Percentiles rank a stretch among this genome's conserved stretches.
Conservation (phyloP, 2,329 filamentous ascomycete genomes). For the Cladosporium phlei region DNA sequence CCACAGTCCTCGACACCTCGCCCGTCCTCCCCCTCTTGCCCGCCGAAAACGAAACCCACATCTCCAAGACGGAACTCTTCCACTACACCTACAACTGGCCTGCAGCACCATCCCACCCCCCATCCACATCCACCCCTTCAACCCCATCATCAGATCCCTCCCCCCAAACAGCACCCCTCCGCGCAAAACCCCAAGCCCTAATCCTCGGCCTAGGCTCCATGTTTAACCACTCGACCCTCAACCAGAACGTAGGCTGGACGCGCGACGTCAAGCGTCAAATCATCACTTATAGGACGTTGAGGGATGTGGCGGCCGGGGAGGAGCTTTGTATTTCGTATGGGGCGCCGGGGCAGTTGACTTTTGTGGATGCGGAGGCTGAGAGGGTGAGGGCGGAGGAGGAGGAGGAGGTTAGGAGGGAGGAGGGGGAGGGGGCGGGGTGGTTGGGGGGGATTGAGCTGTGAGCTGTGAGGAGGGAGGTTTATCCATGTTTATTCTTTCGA, state of each 20-base stretch:
- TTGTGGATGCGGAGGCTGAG: slow-evolving; percentile 39
- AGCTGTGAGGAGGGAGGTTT: too few species aligned
- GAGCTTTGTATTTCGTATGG: slow-evolving; percentile 53
- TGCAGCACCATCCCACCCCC: slow-evolving; percentile 15
- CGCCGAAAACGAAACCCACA: slow-evolving; percentile 45
- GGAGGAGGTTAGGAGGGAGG: slow-evolving; percentile 18
- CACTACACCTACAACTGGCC: slow-evolving; percentile 56
- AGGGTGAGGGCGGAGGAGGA: background rate
- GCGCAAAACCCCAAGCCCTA: slow-evolving; percentile 46
- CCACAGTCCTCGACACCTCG: slow-evolving; percentile 48
- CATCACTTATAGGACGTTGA: slow-evolving; percentile 47
- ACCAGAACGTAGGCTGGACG: slow-evolving; percentile 55
- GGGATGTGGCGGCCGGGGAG: slow-evolving; percentile 49
- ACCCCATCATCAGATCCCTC: background rate
- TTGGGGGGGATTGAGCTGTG: slow-evolving; percentile 38
- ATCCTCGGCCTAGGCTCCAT: slow-evolving; percentile 53
- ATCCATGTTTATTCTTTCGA: too few species aligned
- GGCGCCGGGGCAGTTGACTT: slow-evolving; percentile 37
- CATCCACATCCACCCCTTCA: background rate
- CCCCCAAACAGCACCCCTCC: slow-evolving; percentile 20
- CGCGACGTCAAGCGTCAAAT: slow-evolving; percentile 43
- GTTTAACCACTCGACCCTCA: slow-evolving; percentile 52
- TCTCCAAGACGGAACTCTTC: slow-evolving; percentile 48
- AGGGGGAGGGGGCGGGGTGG: slow-evolving; percentile 35
- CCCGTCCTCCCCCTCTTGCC: slow-evolving; percentile 49